Conservation (phyloP, 352 stramenopile genomes). For the Phytophthora multivora region DNA sequence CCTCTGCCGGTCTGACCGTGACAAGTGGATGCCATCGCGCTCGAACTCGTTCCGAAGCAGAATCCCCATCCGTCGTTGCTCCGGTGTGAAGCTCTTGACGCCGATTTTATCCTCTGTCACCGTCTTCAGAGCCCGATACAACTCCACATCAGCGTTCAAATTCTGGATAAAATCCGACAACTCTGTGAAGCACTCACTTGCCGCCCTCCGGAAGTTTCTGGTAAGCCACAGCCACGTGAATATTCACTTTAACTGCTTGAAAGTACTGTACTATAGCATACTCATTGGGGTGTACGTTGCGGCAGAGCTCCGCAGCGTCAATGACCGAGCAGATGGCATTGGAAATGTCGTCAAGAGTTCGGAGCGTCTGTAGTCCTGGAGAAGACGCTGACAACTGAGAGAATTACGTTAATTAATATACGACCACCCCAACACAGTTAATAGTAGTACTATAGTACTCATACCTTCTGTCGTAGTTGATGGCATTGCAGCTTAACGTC, state of each 20-base stretch:
- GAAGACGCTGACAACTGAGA: conserved; percentile 52
- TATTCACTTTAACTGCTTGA: background rate
- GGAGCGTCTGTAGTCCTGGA: conserved; percentile 72
- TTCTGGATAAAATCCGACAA: conserved; percentile 95
- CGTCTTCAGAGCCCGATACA: conserved; percentile 87
- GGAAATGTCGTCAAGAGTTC: conserved; percentile 93
- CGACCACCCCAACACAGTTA: background rate
- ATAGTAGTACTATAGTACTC: conserved; percentile 2
- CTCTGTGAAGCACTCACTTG: conserved; percentile 89
- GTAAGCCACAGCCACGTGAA: conserved; percentile 8
- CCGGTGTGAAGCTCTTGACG: conserved; percentile 77
- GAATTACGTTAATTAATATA: conserved; percentile 15
- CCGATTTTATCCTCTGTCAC: conserved; percentile 66
- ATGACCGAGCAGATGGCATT: conserved; percentile 96
- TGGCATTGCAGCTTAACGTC: conserved; percentile 64
- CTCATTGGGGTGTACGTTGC: conserved; percentile 91
- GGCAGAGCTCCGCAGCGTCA: conserved; percentile 95
- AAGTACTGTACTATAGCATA: conserved; percentile 31
- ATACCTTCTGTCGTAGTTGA: conserved; percentile 60
- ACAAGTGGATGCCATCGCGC: conserved; percentile 94
- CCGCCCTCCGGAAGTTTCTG: conserved; percentile 80
- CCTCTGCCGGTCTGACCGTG: conserved; percentile 60
- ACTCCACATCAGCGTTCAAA: conserved; percentile 91
- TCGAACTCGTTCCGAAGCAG: conserved; percentile 95
- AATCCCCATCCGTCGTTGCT: conserved; percentile 90